Evolutionary conservation across 176 grass and related monocot genomes (phyloP).

Genomic region (Chloris gayana): DNA sequence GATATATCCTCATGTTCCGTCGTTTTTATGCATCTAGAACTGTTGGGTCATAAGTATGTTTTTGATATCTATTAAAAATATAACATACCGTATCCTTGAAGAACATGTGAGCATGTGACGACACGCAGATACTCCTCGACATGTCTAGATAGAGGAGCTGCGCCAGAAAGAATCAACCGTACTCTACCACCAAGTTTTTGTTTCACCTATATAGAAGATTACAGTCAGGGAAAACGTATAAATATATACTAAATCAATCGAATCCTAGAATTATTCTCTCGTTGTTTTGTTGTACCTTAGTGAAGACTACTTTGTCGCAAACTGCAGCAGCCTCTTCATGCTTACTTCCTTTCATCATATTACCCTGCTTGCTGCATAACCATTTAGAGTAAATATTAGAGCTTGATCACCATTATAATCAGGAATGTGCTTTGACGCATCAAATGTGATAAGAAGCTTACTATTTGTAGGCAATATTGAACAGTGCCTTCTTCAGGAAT

Average conservation of each 20-base stretch:
- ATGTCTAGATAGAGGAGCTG: conserved; percentile 78
- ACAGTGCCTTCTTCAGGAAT: conserved; percentile 76
- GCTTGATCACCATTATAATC: conserved; percentile 11
- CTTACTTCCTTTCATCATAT: conserved; percentile 84
- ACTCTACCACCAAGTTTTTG: conserved; percentile 75
- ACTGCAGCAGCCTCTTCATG: conserved; percentile 80
- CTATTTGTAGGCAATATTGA: conserved; percentile 88
- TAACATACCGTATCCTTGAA: conserved; percentile 91
- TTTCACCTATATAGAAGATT: conserved; percentile 64
- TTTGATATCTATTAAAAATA: no score
- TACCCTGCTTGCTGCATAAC: conserved; percentile 74
- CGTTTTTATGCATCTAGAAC: not conserved
- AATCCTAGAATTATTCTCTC: conserved; percentile 12
- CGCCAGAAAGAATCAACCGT: conserved; percentile 83
- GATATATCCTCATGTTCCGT: not conserved
- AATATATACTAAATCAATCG: not conserved
- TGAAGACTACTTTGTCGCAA: conserved; percentile 80
- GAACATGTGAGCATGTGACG: conserved; percentile 86
- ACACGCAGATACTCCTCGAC: conserved; percentile 90
- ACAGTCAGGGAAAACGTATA: conserved; percentile 1
- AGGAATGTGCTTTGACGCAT: conserved; percentile 27
- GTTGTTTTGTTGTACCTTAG: conserved; percentile 58
- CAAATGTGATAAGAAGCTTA: conserved; percentile 37
- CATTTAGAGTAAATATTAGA: conserved; percentile 30
- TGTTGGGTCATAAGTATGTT: conserved; percentile 26